Evolutionary conservation across 306 rosid genomes (phyloP).

Genomic region (Cucurbita moschata): DNA sequence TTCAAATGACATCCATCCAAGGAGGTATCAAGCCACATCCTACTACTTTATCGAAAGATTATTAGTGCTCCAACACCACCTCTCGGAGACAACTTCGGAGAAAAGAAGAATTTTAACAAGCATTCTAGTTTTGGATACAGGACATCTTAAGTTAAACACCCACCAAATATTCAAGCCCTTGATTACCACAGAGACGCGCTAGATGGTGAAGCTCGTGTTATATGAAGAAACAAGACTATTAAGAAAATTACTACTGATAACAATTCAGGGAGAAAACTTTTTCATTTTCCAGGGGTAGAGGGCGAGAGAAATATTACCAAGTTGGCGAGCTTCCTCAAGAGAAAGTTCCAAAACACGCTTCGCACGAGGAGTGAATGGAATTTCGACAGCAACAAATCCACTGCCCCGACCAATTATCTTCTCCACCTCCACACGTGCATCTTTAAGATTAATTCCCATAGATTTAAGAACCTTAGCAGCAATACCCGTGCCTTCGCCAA

Average conservation of each 20-base stretch:
- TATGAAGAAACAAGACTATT: not conserved
- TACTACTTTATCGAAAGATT: not conserved
- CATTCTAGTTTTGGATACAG: not conserved
- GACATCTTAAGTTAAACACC: not conserved
- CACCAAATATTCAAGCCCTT: not conserved
- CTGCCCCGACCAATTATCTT: slow-evolving; percentile 99
- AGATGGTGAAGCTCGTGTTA: not conserved
- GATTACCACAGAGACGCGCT: not conserved
- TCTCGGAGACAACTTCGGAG: not conserved
- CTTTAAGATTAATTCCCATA: slow-evolving; percentile 95
- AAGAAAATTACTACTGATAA: not conserved
- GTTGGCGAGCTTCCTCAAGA: slow-evolving; percentile 97
- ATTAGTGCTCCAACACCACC: not conserved
- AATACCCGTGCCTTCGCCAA: slow-evolving; percentile 97
- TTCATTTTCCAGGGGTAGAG: not conserved
- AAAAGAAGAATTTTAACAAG: not conserved
- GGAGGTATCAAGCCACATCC: not conserved
- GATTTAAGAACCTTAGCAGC: slow-evolving; percentile 95
- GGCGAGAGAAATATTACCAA: slow-evolving; percentile 31
- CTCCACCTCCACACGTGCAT: slow-evolving; percentile 96
- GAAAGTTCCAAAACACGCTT: slow-evolving; percentile 97
- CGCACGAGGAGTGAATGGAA: slow-evolving; percentile 98
- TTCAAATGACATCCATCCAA: not conserved
- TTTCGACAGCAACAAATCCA: slow-evolving; percentile 93
- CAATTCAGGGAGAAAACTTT: not conserved